Conservation (phyloP, 2,329 filamentous ascomycete species). For the Magnaporthiopsis rhizophila region DNA sequence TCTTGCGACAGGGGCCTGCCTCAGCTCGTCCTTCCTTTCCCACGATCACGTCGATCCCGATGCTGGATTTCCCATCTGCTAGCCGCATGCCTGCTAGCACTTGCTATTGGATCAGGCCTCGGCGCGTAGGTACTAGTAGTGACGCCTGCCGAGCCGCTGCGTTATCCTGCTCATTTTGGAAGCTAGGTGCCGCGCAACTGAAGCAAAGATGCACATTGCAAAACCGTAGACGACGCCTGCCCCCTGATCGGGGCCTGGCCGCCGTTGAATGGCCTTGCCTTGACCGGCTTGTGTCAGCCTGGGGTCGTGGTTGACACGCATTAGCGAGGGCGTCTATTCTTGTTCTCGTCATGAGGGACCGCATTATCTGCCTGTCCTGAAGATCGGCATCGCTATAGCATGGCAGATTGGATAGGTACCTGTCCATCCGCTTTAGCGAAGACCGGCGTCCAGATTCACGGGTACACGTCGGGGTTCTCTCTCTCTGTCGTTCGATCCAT, state of each 20-base stretch:
- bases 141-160: too few species aligned
- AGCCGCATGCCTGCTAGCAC: too few species aligned
- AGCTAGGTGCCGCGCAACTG: not conserved
- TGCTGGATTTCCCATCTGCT: not conserved
- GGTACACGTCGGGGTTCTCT: too few species aligned
- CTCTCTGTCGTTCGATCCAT: not conserved
- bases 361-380: not conserved
- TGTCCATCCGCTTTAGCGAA: not conserved
- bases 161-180: not conserved
- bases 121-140: not conserved
- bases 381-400: not conserved
- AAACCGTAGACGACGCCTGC: not conserved
- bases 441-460: too few species aligned
- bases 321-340: not conserved
- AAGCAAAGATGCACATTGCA: not conserved
- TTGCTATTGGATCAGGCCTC: too few species aligned
- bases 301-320: not conserved
- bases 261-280: not conserved
- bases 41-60: not conserved
- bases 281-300: not conserved
- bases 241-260: too few species aligned
- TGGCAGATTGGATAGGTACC: not conserved
- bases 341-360: too few species aligned
- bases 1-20: slow-evolving; percentile 3
- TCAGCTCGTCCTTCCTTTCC: not conserved